A percentile compares a stretch with the other conserved stretches of the same genome.
Conservation (phyloP, 2,329 filamentous ascomycete species). For the Leptosphaerulina australis region DNA sequence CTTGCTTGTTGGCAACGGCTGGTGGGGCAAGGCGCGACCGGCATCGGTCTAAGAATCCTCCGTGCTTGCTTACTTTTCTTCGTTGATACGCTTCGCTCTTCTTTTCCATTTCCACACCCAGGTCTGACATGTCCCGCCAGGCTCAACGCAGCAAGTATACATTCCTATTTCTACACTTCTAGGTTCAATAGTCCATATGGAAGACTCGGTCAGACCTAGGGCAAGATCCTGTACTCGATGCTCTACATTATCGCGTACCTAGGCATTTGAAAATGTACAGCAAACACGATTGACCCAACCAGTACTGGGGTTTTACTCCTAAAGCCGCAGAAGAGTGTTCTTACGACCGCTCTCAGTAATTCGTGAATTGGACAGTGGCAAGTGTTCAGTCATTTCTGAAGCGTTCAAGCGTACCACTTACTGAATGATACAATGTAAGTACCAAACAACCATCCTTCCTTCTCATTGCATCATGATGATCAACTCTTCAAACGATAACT, state of each 20-base stretch:
- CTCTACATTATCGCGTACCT: too few relatives aligned
- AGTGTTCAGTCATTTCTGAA: neutral
- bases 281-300: neutral
- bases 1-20: slow-evolving; percentile 31
- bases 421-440: slow-evolving; percentile 11
- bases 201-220: too few relatives aligned
- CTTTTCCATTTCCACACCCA: slow-evolving; percentile 1
- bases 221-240: neutral
- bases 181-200: too few relatives aligned
- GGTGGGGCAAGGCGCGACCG: slow-evolving; percentile 35
- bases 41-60: slow-evolving; percentile 30
- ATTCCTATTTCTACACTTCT: too few relatives aligned
- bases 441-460: neutral
- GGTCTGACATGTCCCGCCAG: neutral
- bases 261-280: neutral
- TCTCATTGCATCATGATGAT: slow-evolving; percentile 40
- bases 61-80: slow-evolving; percentile 25
- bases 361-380: neutral
- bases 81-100: slow-evolving; percentile 1
- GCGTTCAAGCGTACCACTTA: slow-evolving; percentile 1
- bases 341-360: neutral
- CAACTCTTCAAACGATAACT: slow-evolving; percentile 39
- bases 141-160: neutral
- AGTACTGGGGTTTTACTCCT: too few relatives aligned
- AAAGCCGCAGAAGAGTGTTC: neutral